Base-by-base conservation (phyloP, 148 eudicot species). In the Oxyria digyna region DNA sequence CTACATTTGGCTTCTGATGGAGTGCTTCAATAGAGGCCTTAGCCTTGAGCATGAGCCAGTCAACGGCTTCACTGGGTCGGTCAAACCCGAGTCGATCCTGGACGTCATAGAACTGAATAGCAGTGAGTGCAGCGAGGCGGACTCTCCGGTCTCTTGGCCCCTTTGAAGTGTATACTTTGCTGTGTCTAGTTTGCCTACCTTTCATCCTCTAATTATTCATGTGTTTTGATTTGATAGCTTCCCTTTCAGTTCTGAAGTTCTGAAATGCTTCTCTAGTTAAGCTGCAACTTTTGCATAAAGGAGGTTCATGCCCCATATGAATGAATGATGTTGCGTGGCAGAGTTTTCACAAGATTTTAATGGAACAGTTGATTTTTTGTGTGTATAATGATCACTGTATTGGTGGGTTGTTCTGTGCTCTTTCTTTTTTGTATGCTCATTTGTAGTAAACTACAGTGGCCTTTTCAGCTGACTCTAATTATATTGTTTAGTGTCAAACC, bases 1-100 rank as follows among this genome's bases (percentile, higher is more conserved):
- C 8, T 1, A 23, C 64, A 23, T 23, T 33, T 63, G 67, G 11
- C 42, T 31, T 31, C 41, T 63, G 38, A 9, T 15, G 11, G 6
- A 63, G 67, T 8, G 67, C 67, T 63, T 31, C 82, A 18, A 87
- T 87, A 43, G 89, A 72, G 23, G 66, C 52, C 74, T 78, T 83
- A 1, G 87, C 89, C 69, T 87, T 81, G 29, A 74, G 74, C 62
- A 87, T 79, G 38, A 87, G 81, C 93, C 93, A 85, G 50, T 87
- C 89, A 27, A 87, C 72, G 59, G 85, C 87, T 59, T 85, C 82
- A 12, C 79, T 85, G 20, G 89, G 83, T 26, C 83, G 77, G n/a
- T 80, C 81, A 76, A 31, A 85, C 52, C 92, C 92, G 26, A 87
- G 87, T 43, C 91, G 74, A 68, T 87, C 89, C 42, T 87, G 92